phyloP scores from a whole-genome alignment of 306 rosid genomes.

The Cucurbita argyrosperma region DNA sequence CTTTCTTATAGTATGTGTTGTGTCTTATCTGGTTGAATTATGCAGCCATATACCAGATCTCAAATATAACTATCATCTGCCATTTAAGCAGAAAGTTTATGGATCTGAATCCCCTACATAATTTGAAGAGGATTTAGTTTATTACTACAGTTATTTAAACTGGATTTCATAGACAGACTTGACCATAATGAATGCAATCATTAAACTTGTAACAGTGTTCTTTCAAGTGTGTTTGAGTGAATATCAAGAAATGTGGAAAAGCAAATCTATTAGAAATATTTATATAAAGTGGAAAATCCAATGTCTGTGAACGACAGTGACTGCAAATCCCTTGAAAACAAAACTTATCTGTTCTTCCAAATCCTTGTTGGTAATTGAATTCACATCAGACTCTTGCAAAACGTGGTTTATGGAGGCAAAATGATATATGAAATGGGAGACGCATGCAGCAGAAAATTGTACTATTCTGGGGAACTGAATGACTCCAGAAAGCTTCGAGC shows the following conservation, averaged over 20 bases:
- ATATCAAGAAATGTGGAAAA: not conserved
- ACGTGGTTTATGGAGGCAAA: not conserved
- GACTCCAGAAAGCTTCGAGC: constrained; percentile 36
- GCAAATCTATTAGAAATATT: not conserved
- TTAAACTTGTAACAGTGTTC: not conserved
- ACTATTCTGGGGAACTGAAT: constrained; percentile 13
- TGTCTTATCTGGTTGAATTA: not conserved
- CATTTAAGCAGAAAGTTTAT: not conserved
- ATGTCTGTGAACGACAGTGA: not conserved
- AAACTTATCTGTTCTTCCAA: not conserved
- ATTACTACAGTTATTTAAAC: not conserved
- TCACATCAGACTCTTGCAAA: not conserved
- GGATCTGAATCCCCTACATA: not conserved
- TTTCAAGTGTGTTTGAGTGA: not conserved
- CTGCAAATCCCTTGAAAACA: not conserved
- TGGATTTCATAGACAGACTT: not conserved
- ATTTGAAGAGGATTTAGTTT: not conserved
- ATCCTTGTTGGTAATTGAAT: constrained; percentile 1
- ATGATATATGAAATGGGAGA: constrained; percentile 4
- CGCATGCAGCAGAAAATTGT: not conserved
- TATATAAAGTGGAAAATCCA: not conserved
- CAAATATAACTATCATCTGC: no score
- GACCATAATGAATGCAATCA: not conserved
- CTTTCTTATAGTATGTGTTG: not conserved
- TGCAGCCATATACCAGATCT: not conserved